Evolutionary conservation across 1,284 basidiomycete species (phyloP).

Genomic region (Somion occarium): DNA sequence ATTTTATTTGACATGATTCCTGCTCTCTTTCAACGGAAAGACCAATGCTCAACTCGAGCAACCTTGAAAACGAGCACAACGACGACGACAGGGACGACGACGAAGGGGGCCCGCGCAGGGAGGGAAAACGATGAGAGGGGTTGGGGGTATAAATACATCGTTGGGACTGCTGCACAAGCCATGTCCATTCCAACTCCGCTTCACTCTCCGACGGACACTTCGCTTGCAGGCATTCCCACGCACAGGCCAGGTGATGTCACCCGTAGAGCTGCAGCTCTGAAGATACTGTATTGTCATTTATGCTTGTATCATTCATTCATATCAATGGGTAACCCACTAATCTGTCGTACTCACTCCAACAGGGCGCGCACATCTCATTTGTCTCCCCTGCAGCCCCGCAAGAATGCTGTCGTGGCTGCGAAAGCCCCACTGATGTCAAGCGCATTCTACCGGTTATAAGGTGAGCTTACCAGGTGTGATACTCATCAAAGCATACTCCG

Average conservation of each 20-base stretch:
- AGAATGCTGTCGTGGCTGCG: not conserved
- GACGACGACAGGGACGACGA: slow-evolving; percentile 22
- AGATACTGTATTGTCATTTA: not conserved
- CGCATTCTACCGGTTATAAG: not conserved
- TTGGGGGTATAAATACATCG: slow-evolving; percentile 45
- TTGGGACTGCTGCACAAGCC: slow-evolving; percentile 34
- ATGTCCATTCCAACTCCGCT: slow-evolving; percentile 35
- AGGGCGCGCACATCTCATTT: too few relatives aligned
- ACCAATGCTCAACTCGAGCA: not conserved
- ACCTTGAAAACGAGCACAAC: slow-evolving; percentile 2
- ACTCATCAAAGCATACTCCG: not conserved
- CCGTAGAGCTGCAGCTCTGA: not conserved
- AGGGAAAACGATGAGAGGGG: slow-evolving; percentile 27
- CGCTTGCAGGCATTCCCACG: slow-evolving; percentile 35
- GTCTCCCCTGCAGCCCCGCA: not conserved
- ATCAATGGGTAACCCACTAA: too few relatives aligned
- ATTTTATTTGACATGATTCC: slow-evolving; percentile 79
- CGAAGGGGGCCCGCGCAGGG: slow-evolving; percentile 28
- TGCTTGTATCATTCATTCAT: too few relatives aligned
- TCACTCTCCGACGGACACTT: slow-evolving; percentile 27
- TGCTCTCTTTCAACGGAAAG: slow-evolving; percentile 16
- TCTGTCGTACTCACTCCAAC: too few relatives aligned
- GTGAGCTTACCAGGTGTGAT: not conserved
- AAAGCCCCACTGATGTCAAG: slow-evolving; percentile 9
- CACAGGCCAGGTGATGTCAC: slow-evolving; percentile 32